Percentiles rank a stretch among this genome's conserved stretches.
Evolutionary conservation across 768 basidiomycete genomes (phyloP).

Genomic region (Hygrophorus russula): DNA sequence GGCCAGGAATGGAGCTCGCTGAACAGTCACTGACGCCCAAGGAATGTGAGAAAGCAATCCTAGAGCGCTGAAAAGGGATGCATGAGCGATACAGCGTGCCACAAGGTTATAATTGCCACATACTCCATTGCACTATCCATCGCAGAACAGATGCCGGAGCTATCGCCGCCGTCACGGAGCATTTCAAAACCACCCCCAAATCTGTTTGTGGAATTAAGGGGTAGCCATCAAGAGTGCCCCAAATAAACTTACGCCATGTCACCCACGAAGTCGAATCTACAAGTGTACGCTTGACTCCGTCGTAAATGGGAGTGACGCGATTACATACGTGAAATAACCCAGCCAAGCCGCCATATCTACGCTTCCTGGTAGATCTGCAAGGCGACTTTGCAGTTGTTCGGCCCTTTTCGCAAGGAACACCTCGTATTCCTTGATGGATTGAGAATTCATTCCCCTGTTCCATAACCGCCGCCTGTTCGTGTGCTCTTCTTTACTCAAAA

Average conservation of each 20-base stretch:
- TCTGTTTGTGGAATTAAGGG: slow-evolving; percentile 2
- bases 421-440: slow-evolving; percentile 37
- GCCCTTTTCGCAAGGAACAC: slow-evolving; percentile 23
- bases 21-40: slow-evolving; percentile 13
- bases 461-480: slow-evolving; percentile 33
- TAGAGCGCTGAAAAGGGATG: slow-evolving; percentile 4
- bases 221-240: no score
- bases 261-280: slow-evolving; percentile 32
- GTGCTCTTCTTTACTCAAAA: slow-evolving; percentile 31
- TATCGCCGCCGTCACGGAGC: slow-evolving; percentile 26
- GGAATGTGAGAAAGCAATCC: slow-evolving; percentile 14
- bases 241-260: slow-evolving; percentile 24
- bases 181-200: slow-evolving; percentile 29
- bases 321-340: slow-evolving; percentile 27
- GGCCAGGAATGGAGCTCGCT: slow-evolving; percentile 19
- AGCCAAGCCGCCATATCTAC: slow-evolving; percentile 25
- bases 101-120: slow-evolving; percentile 1
- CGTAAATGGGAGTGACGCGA: background rate
- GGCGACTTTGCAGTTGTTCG: slow-evolving; percentile 26
- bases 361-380: slow-evolving; percentile 17
- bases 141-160: slow-evolving; percentile 10
- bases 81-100: background rate
- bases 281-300: background rate
- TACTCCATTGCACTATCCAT: slow-evolving; percentile 13
- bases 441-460: slow-evolving; percentile 37